A percentile compares a stretch with the other conserved stretches of the same genome.
phyloP scores from a whole-genome alignment of 108 stramenopile genomes.

The Cyclotella sp. region DNA sequence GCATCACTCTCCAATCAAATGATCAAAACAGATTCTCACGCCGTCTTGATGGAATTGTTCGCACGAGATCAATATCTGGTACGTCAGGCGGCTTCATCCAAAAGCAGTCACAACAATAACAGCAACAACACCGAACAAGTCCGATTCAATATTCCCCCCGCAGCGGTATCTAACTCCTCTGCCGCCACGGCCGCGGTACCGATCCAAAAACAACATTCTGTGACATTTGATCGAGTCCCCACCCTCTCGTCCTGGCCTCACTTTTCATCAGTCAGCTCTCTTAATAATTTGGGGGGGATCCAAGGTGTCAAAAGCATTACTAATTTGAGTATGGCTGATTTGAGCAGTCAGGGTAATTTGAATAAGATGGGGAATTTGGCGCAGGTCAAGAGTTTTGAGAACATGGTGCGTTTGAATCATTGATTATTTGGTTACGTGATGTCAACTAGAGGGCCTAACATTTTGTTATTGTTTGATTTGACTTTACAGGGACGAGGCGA shows the following conservation, averaged over 20 bases:
- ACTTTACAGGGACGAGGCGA: conserved; percentile 69
- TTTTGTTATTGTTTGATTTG: conserved; percentile 14
- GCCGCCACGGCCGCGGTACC: conserved; percentile 6
- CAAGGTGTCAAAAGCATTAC: conserved; percentile 93
- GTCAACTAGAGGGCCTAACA: background rate
- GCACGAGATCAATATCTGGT: conserved; percentile 92
- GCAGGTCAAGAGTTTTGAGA: conserved; percentile 90
- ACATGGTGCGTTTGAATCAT: conserved; percentile 61
- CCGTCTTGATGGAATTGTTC: conserved; percentile 93
- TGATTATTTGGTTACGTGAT: background rate
- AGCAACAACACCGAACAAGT: conserved; percentile 3
- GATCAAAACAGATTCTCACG: conserved; percentile 91
- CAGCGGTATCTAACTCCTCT: background rate
- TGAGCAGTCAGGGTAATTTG: conserved; percentile 85
- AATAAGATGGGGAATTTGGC: conserved; percentile 89
- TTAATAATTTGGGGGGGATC: conserved; percentile 86
- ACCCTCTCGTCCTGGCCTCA: conserved; percentile 90
- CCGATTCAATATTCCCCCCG: conserved; percentile 30
- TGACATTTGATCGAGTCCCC: conserved; percentile 66
- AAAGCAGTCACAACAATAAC: conserved; percentile 19
- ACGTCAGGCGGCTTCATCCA: conserved; percentile 66
- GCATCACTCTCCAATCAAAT: conserved; percentile 46
- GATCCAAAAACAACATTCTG: conserved; percentile 53
- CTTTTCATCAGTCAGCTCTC: conserved; percentile 85
- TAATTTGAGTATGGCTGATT: conserved; percentile 82